Base-by-base conservation (phyloP, 345 rosid species). In the Balakata baccata region DNA sequence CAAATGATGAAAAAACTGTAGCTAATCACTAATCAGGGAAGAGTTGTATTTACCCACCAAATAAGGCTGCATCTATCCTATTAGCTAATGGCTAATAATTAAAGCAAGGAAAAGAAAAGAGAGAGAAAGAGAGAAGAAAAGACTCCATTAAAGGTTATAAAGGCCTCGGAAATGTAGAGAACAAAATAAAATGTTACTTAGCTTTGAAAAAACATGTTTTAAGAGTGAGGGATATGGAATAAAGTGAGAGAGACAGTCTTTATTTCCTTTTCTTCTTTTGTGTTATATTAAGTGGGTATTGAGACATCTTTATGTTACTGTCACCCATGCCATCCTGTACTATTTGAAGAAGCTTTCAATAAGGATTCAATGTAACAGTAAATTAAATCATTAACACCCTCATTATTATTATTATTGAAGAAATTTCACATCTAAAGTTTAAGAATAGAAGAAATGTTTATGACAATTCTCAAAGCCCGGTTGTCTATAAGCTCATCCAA, bases 131-230 rank as follows among this genome's bases (percentile, higher is more conserved):
- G 41, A 56, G 51, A 38, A 69, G 52, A 54, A 76, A 78, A 72
- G 78, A 14, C 49, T 22, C 50, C 39, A 29, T 6, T 41, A 65
- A 85, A 79, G 75, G 72, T 47, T 29, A 74, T 52, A 69, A 64
- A 77, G 76, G 72, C 11, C 41, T 74, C 49, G 64, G 63, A 76
- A 80, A 80, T 80, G 82, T 43, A 52, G 72, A 74, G 70, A 72
- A 75, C 62, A 73, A 68, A 72, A 71, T 46, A 66, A 57, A 82
- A 82, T 68, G 75, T 68, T 63, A 74, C 68, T 59, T 78, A 62
- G 72, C 75, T 82, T 79, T 79, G 70, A 81, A 77, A 72, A 72
- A 79, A 64, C 78, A 81, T 67, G 69, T 78, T 74, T 74, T 81
- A 64, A 54, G 75, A 71, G 69, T 64, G 66, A 72, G 68, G 68